phyloP scores from a whole-genome alignment of 768 basidiomycete genomes.

The Podaxis sp. region DNA sequence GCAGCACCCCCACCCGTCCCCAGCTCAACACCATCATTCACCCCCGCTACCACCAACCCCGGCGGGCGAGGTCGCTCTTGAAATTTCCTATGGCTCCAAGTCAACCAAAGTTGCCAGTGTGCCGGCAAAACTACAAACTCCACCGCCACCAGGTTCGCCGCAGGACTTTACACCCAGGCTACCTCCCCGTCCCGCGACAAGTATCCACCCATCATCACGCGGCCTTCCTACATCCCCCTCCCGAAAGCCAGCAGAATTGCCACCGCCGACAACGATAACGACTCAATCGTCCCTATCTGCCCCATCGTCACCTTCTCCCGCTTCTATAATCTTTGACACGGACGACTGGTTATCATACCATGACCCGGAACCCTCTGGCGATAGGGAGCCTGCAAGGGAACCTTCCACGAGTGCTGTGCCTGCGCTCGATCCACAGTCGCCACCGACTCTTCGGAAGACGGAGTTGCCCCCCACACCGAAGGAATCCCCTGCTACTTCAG shows the following conservation, averaged over 20 bases:
- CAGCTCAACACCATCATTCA: slow-evolving; percentile 32
- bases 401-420: neutral
- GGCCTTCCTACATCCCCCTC: slow-evolving; percentile 47
- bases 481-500: neutral
- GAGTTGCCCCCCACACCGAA: slow-evolving; percentile 8
- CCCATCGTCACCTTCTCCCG: slow-evolving; percentile 24
- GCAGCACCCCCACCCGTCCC: too few relatives aligned
- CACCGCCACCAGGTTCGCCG: slow-evolving; percentile 23
- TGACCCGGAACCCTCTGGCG: neutral
- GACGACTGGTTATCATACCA: slow-evolving; percentile 14
- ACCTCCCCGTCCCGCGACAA: slow-evolving; percentile 62
- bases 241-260: slow-evolving; percentile 22
- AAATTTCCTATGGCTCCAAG: slow-evolving; percentile 64
- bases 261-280: slow-evolving; percentile 9
- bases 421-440: neutral
- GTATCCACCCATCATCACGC: slow-evolving; percentile 76
- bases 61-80: slow-evolving; percentile 52
- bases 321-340: slow-evolving; percentile 21
- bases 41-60: slow-evolving; percentile 76
- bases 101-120: slow-evolving; percentile 62
- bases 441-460: neutral
- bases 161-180: slow-evolving; percentile 74
- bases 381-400: neutral
- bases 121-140: slow-evolving; percentile 22
- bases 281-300: slow-evolving; percentile 11